phyloP scores from a whole-genome alignment of 257 asterid species.

The Solanum ossicruentum region DNA sequence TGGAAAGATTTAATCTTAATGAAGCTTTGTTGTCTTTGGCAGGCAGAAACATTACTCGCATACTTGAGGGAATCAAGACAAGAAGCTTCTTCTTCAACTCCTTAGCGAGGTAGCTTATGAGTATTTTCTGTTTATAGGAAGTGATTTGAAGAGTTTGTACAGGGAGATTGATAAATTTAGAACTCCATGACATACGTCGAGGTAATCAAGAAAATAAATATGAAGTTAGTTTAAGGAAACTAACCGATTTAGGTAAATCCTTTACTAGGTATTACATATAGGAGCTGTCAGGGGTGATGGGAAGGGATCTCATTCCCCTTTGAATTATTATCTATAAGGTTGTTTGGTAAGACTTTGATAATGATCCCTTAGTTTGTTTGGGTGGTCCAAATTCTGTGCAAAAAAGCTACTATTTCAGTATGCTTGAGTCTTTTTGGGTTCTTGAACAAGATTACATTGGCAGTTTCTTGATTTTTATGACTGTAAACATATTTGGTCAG shows the following conservation, averaged over 20 bases:
- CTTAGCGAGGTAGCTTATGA: constrained; percentile 25
- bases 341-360: constrained; percentile 23
- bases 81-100: constrained; percentile 67
- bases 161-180: constrained; percentile 38
- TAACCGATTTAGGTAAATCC: constrained; percentile 25
- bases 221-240: constrained; percentile 34
- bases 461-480: neutral
- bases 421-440: neutral
- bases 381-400: constrained; percentile 29
- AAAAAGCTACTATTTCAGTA: neutral
- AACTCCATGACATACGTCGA: constrained; percentile 4
- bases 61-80: constrained; percentile 92
- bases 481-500: neutral
- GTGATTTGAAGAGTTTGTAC: constrained; percentile 39
- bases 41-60: constrained; percentile 90
- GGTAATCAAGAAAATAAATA: neutral
- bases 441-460: neutral
- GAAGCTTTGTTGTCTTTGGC: constrained; percentile 17
- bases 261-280: constrained; percentile 10
- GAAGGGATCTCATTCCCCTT: constrained; percentile 5
- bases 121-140: constrained; percentile 37
- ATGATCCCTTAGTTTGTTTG: constrained; percentile 39
- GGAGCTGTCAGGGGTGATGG: constrained; percentile 13
- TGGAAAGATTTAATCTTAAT: neutral
- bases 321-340: constrained; percentile 11